Conservation (phyloP, 768 basidiomycete genomes). For the Xerocomus spinulosus region DNA sequence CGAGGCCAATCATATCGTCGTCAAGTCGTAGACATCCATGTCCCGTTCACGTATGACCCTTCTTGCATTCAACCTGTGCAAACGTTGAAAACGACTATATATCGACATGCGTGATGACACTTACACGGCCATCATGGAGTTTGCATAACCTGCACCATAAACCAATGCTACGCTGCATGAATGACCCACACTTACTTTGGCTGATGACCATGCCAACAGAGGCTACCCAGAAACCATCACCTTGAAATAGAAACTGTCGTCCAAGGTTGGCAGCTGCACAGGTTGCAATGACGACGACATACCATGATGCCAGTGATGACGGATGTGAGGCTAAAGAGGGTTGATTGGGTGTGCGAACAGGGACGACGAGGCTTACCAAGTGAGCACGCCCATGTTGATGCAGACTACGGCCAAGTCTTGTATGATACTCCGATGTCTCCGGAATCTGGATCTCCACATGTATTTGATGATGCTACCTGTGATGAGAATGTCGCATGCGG, state of each 20-base stretch:
- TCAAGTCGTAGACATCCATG: not conserved
- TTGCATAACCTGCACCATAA: slow-evolving; percentile 7
- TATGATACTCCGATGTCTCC: slow-evolving; percentile 1
- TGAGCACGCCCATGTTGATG: slow-evolving; percentile 11
- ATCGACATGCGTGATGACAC: not conserved
- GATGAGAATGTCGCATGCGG: slow-evolving; percentile 8
- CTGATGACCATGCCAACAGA: slow-evolving; percentile 2
- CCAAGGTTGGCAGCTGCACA: not conserved
- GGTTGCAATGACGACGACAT: not conserved
- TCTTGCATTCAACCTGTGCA: slow-evolving; percentile 9
- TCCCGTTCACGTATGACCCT: slow-evolving; percentile 8
- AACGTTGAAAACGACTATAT: not conserved
- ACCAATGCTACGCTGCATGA: not conserved
- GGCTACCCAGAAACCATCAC: slow-evolving; percentile 1
- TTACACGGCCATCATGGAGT: slow-evolving; percentile 13
- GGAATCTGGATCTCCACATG: slow-evolving; percentile 13
- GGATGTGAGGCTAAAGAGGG: not conserved
- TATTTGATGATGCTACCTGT: slow-evolving; percentile 8
- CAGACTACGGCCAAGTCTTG: slow-evolving; percentile 12
- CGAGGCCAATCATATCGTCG: not conserved
- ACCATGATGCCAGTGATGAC: slow-evolving; percentile 1
- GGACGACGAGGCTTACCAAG: slow-evolving; percentile 3
- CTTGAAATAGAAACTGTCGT: slow-evolving; percentile 6
- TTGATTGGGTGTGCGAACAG: not conserved
- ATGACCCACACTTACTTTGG: slow-evolving; percentile 1